phyloP scores from a whole-genome alignment of 2,329 filamentous ascomycete species.

The Fusarium sp. region DNA sequence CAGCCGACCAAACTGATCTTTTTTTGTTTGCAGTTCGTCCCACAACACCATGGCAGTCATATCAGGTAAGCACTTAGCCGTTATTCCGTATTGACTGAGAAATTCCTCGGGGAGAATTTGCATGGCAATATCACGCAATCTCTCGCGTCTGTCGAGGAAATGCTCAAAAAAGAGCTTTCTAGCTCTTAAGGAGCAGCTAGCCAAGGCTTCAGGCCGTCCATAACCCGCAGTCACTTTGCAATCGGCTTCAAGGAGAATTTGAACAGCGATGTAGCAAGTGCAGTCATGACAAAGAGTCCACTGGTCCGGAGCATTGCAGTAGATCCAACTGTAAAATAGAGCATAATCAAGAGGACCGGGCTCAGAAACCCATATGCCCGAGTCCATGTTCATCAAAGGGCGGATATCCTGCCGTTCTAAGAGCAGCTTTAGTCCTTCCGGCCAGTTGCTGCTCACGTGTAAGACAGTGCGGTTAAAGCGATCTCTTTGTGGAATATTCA shows the following conservation, averaged over 20 bases:
- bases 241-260: not conserved
- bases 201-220: rapidly evolving
- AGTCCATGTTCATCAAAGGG: not conserved
- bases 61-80: not conserved
- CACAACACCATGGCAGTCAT: not conserved
- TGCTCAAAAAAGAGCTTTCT: not conserved
- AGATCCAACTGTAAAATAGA: rapidly evolving
- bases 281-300: not conserved
- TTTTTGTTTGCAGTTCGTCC: not conserved
- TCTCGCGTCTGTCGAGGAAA: not conserved
- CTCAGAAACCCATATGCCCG: rapidly evolving
- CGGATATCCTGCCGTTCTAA: rapidly evolving
- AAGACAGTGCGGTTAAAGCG: not conserved
- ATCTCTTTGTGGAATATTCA: not conserved
- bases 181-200: not conserved
- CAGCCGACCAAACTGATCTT: rapidly evolving
- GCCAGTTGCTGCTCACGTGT: not conserved
- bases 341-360: not conserved
- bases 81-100: not conserved
- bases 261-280: not conserved
- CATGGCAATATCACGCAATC: not conserved
- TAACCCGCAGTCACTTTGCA: not conserved
- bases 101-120: rapidly evolving
- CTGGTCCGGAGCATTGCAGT: not conserved
- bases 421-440: not conserved